phyloP scores from a whole-genome alignment of 768 basidiomycete genomes.

The Rhodocollybia butyracea region DNA sequence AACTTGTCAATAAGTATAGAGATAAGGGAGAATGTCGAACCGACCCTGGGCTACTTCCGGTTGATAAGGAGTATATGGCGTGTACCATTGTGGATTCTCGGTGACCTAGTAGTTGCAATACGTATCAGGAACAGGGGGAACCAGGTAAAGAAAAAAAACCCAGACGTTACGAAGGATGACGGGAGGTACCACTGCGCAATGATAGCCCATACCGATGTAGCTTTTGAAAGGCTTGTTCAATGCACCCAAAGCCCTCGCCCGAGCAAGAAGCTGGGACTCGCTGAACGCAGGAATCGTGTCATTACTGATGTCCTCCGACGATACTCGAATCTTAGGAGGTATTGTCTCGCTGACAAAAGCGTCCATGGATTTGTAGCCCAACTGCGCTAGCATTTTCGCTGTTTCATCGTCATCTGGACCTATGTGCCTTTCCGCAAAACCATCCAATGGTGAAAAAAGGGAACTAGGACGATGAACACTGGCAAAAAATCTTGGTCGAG shows the following conservation, averaged over 20 bases:
- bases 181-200: conserved; percentile 91
- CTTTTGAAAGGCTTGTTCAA: conserved; percentile 84
- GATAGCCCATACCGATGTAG: conserved; percentile 99
- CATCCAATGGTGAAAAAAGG: conserved; percentile 84
- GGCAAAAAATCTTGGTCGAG: conserved; percentile 43
- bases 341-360: conserved; percentile 83
- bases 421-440: conserved; percentile 87
- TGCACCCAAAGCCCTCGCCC: conserved; percentile 73
- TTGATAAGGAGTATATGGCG: conserved; percentile 93
- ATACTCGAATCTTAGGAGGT: conserved; percentile 75
- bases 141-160: conserved; percentile 7
- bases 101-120: conserved; percentile 57
- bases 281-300: conserved; percentile 71
- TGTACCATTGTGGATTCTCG: conserved; percentile 99
- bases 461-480: conserved; percentile 57
- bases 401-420: conserved; percentile 87
- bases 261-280: conserved; percentile 77
- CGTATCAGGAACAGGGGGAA: conserved; percentile 1
- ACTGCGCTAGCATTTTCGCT: conserved; percentile 71
- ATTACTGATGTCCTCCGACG: conserved; percentile 57
- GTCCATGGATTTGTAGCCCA: conserved; percentile 89
- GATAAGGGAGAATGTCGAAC: conserved; percentile 10
- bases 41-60: conserved; percentile 97
- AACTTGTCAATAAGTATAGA: conserved; percentile 6
- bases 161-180: conserved; percentile 89